These are phyloP conservation scores for Microdochium paspali DNA, from an alignment of 2,329 filamentous ascomycete species.

Conservation along the genomic window DNA sequence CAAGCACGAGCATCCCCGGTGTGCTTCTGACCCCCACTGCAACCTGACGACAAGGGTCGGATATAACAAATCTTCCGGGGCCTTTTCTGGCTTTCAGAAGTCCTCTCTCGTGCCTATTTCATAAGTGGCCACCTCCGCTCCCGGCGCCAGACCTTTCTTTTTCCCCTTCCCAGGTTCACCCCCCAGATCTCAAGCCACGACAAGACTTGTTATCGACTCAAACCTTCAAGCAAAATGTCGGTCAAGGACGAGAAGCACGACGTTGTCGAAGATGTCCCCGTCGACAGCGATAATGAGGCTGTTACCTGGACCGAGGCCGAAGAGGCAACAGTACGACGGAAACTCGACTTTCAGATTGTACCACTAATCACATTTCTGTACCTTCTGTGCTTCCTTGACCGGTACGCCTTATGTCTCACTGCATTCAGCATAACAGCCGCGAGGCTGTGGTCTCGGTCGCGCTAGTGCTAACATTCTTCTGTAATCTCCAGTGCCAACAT, in stretches of 20 bases:
- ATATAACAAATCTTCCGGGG: neutral
- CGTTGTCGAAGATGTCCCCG: conserved; percentile 11
- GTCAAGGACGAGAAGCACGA: conserved; percentile 10
- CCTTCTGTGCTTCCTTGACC: conserved; percentile 39
- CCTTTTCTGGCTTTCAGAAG: neutral
- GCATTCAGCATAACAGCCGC: neutral
- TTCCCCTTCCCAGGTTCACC: neutral
- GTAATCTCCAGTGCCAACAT: conserved; percentile 27
- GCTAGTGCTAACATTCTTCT: conserved; percentile 3
- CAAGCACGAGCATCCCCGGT: neutral
- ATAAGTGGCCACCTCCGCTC: neutral
- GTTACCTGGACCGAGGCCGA: conserved; percentile 40
- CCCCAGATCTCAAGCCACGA: neutral
- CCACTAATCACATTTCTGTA: conserved; percentile 44
- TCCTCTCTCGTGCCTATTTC: neutral
- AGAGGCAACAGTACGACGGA: conserved; percentile 36
- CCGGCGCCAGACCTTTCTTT: neutral
- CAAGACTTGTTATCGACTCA: neutral
- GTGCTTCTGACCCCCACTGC: neutral
- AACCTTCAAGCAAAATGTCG: neutral
- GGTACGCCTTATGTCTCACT: conserved; percentile 9
- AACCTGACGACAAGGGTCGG: neutral
- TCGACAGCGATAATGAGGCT: conserved; percentile 14
- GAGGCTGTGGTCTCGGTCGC: too few relatives aligned
- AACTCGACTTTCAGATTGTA: conserved; percentile 42